These are phyloP conservation scores for Sarocladiaceae sp. DNA, from an alignment of 2,329 filamentous ascomycete species.

Conservation along the genomic window DNA sequence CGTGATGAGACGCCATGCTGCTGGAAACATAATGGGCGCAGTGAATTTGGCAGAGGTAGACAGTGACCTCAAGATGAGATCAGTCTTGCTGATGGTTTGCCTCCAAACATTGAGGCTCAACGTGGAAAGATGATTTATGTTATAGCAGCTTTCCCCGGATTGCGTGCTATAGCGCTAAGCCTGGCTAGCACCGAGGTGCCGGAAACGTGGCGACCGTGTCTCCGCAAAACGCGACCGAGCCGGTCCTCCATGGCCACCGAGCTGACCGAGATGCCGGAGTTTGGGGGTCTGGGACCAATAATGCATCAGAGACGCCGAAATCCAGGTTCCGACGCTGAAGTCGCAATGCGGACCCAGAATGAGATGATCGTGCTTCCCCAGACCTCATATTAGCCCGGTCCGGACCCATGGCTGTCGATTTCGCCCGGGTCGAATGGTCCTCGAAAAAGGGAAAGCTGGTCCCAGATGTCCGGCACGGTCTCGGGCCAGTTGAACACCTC, in stretches of 20 bases:
- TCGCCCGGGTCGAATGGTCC: not conserved
- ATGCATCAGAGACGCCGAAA: too few species aligned
- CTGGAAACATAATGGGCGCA: conserved; percentile 5
- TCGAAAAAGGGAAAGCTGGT: conserved; percentile 5
- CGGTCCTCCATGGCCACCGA: not conserved
- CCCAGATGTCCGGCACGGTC: conserved; percentile 1
- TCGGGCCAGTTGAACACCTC: not conserved
- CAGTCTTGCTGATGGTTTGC: too few species aligned
- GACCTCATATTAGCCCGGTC: too few species aligned
- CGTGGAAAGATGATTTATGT: too few species aligned
- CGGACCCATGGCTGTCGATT: not conserved
- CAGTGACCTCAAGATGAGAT: not conserved
- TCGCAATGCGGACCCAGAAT: too few species aligned
- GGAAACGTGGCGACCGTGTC: not conserved
- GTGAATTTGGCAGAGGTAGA: not conserved
- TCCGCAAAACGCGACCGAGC: not conserved
- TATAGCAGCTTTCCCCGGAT: too few species aligned
- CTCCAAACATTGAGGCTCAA: not conserved
- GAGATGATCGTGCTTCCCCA: too few species aligned
- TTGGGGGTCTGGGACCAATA: too few species aligned
- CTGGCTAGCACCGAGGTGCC: not conserved
- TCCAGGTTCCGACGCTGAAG: too few species aligned
- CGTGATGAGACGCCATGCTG: conserved; percentile 6
- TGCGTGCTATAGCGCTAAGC: not conserved
- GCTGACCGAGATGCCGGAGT: conserved; percentile 3